Percentiles rank a stretch among this genome's conserved stretches.
Evolutionary conservation across 163 green algal species (phyloP).

Genomic region (Volvox carteri): DNA sequence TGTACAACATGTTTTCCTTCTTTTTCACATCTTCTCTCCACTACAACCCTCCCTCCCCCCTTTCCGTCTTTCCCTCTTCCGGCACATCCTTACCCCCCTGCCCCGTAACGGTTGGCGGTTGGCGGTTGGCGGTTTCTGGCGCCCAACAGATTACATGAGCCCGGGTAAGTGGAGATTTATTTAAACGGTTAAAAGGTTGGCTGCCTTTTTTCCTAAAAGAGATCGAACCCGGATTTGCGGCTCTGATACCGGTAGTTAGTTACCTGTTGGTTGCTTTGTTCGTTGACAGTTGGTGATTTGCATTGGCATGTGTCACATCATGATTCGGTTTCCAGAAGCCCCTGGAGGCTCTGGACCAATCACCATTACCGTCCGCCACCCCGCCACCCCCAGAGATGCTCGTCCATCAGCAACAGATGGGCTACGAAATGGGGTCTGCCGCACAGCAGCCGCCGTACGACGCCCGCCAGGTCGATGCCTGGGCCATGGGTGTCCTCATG

Average conservation of each 20-base stretch:
- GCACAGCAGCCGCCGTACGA: constrained; percentile 68
- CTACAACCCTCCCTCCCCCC: neutral
- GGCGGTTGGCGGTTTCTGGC: no score
- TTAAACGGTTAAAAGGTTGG: no score
- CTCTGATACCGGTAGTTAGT: no score
- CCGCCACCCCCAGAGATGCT: constrained; percentile 50
- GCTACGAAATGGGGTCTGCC: neutral
- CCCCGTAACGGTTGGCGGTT: neutral
- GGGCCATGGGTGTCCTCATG: constrained; percentile 83
- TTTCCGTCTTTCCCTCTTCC: neutral
- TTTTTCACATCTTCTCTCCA: neutral
- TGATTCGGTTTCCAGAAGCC: no score
- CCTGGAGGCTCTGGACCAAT: no score
- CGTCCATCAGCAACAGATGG: constrained; percentile 41
- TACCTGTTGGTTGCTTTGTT: neutral
- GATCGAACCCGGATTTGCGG: no score
- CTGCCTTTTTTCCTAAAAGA: no score
- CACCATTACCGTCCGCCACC: neutral
- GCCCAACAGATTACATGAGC: constrained; percentile 87
- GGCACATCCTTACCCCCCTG: neutral
- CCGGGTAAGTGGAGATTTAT: constrained; percentile 64
- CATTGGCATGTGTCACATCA: neutral
- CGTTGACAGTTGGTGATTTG: neutral
- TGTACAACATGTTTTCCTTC: neutral
- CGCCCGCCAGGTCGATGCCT: constrained; percentile 75